Conservation (phyloP, 2,329 filamentous ascomycete genomes). For the Pezicula carpinea region DNA sequence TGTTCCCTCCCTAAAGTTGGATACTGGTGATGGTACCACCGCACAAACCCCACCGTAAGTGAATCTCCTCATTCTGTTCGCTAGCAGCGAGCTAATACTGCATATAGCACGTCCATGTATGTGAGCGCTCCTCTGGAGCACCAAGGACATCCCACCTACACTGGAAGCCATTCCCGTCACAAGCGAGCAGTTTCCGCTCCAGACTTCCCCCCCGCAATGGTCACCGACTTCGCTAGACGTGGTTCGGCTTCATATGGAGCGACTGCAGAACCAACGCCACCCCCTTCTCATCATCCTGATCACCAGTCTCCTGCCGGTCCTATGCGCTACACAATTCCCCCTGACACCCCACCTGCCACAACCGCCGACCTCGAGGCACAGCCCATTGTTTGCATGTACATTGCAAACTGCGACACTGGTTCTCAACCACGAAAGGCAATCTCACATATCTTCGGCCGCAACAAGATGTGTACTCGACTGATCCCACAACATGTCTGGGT, state of each 20-base stretch:
- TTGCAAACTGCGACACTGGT: conserved; percentile 52
- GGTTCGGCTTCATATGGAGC: conserved; percentile 9
- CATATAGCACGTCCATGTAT: conserved; percentile 7
- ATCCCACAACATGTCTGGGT: conserved; percentile 71
- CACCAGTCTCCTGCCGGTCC: conserved; percentile 15
- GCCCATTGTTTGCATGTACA: conserved; percentile 45
- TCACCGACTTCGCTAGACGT: conserved; percentile 9
- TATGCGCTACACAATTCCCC: conserved; percentile 6
- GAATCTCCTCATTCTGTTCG: conserved; percentile 7
- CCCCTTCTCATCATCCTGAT: conserved; percentile 22
- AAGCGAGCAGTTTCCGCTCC: conserved; percentile 17
- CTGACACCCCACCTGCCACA: conserved; percentile 19
- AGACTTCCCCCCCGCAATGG: conserved; percentile 8
- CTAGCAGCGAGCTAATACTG: background rate
- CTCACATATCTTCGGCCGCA: conserved; percentile 77
- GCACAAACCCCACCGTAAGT: conserved; percentile 6
- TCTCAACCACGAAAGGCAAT: conserved; percentile 68
- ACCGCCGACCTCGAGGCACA: conserved; percentile 10
- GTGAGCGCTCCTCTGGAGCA: conserved; percentile 4
- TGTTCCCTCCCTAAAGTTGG: conserved; percentile 16
- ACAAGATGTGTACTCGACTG: conserved; percentile 69
- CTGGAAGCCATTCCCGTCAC: background rate
- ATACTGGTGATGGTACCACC: conserved; percentile 17
- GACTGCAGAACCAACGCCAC: conserved; percentile 23
- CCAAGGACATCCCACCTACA: background rate